Conservation (phyloP, 1,139 yeast species). For the Suhomyces bribrorum region DNA sequence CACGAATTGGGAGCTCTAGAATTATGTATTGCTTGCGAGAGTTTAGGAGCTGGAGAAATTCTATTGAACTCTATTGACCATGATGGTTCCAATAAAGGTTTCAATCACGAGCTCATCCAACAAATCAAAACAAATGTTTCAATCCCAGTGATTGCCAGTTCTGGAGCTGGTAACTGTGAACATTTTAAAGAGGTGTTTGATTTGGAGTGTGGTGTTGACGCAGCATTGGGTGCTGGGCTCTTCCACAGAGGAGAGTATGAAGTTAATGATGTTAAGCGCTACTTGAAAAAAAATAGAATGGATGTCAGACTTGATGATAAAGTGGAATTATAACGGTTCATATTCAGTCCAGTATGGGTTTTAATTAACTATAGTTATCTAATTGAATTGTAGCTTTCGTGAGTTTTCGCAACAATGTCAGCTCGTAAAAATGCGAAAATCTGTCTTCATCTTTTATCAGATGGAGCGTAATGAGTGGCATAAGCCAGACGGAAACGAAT, state of each 20-base stretch:
- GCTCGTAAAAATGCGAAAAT: too few species aligned
- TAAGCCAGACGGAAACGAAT: not conserved
- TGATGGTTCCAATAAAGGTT: constrained; percentile 94
- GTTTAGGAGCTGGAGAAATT: constrained; percentile 95
- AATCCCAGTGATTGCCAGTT: constrained; percentile 94
- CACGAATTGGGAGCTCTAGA: constrained; percentile 93
- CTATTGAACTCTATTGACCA: constrained; percentile 90
- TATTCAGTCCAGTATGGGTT: too few species aligned
- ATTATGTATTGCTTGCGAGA: constrained; percentile 83
- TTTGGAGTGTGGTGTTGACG: constrained; percentile 77
- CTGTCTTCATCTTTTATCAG: too few species aligned
- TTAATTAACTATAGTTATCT: too few species aligned
- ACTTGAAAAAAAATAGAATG: constrained; percentile 46
- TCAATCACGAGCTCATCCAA: constrained; percentile 76
- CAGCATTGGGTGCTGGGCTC: constrained; percentile 97
- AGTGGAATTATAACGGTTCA: constrained; percentile 23
- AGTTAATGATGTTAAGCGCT: constrained; percentile 77
- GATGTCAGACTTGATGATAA: constrained; percentile 40
- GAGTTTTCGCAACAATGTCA: too few species aligned
- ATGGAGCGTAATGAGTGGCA: not conserved
- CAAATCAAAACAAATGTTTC: constrained; percentile 75
- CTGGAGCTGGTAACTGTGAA: constrained; percentile 92
- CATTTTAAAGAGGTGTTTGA: constrained; percentile 87
- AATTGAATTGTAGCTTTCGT: too few species aligned
- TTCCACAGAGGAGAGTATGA: constrained; percentile 93